A percentile compares a stretch with the other conserved stretches of the same genome.
Conservation (phyloP, 257 asterid genomes). For the Rehmannia glutinosa region DNA sequence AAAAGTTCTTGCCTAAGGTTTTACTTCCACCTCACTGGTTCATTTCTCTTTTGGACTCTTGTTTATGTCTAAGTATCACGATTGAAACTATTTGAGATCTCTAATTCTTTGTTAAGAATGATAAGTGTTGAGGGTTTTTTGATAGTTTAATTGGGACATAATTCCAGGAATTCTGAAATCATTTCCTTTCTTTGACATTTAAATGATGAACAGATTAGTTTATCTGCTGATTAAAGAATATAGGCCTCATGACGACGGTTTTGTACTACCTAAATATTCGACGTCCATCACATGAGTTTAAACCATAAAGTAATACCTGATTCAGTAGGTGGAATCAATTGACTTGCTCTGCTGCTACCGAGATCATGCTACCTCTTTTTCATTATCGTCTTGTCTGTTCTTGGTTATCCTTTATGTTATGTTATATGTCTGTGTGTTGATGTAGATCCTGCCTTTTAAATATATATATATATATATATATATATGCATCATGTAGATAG, state of each 20-base stretch:
- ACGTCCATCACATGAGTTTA: too few species aligned
- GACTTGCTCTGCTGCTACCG: neutral
- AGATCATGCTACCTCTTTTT: neutral
- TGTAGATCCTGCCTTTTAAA: too few species aligned
- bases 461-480: neutral
- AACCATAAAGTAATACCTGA: too few species aligned
- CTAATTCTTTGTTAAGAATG: slow-evolving; percentile 1
- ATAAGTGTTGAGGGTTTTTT: neutral
- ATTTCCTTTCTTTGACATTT: neutral
- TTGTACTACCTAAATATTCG: too few species aligned
- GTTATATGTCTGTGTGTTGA: neutral
- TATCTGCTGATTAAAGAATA: neutral
- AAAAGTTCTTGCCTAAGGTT: slow-evolving; percentile 94
- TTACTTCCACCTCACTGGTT: slow-evolving; percentile 19
- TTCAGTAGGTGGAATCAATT: neutral
- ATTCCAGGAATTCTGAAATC: neutral
- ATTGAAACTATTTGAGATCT: neutral
- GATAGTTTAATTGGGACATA: neutral
- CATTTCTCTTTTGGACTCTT: slow-evolving; percentile 8
- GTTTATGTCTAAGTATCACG: slow-evolving; percentile 6
- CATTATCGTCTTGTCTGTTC: neutral
- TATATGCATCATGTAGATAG: neutral
- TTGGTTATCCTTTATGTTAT: neutral
- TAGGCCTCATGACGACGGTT: neutral
- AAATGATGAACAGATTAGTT: neutral